Conservation (phyloP, 2,329 filamentous ascomycete genomes). For the Penicillium janthinellum region DNA sequence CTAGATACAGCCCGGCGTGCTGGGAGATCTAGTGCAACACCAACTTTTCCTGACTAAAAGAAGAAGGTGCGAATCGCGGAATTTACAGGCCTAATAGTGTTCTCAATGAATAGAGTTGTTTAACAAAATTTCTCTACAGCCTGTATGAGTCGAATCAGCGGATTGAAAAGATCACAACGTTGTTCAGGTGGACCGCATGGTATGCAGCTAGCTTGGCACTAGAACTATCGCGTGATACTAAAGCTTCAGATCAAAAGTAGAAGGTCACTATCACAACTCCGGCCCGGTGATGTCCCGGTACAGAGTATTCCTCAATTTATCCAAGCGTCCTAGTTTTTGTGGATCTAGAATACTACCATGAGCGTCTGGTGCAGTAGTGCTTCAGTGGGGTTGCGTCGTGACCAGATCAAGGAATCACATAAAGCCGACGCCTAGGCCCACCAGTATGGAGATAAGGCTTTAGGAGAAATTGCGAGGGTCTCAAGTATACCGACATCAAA, state of each 20-base stretch:
- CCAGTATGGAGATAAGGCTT: neutral
- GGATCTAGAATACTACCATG: neutral
- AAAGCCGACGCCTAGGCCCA: neutral
- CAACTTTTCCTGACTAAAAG: neutral
- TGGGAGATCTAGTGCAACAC: neutral
- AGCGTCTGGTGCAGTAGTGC: neutral
- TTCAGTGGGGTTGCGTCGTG: neutral
- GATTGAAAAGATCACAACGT: neutral
- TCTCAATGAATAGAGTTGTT: no score
- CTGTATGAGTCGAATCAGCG: neutral
- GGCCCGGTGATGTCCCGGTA: neutral
- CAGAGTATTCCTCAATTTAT: neutral
- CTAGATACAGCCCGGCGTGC: neutral
- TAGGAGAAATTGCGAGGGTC: neutral
- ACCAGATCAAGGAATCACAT: neutral
- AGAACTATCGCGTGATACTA: constrained; percentile 5
- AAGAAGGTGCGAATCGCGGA: no score
- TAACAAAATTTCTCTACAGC: neutral
- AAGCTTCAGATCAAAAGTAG: neutral
- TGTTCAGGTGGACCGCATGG: neutral
- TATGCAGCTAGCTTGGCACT: constrained; percentile 3
- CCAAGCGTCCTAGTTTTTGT: neutral
- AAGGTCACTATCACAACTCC: neutral
- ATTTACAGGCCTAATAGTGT: no score
- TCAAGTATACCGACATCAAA: neutral